Conservation (phyloP, 352 stramenopile species). For the Peronosclerospora sorghi region DNA sequence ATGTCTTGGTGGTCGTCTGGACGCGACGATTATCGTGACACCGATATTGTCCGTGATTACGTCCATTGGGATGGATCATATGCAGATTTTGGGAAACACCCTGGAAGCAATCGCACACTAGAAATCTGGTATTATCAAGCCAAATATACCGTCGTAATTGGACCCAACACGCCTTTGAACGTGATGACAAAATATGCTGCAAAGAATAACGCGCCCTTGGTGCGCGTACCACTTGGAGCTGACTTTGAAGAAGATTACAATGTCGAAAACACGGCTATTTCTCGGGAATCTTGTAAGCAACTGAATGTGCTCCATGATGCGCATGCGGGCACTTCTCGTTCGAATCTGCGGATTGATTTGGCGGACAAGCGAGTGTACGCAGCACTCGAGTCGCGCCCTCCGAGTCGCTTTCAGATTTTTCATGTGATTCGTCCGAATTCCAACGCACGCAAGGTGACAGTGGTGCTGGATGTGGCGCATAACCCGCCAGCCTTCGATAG, state of each 20-base stretch:
- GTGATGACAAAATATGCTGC: slow-evolving; percentile 61
- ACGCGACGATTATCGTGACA: slow-evolving; percentile 85
- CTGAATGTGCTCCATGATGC: slow-evolving; percentile 36
- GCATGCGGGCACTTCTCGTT: slow-evolving; percentile 3
- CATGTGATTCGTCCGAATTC: slow-evolving; percentile 66
- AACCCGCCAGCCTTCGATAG: slow-evolving; percentile 90
- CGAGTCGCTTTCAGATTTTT: slow-evolving; percentile 90
- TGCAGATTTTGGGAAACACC: slow-evolving; percentile 69
- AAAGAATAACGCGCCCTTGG: slow-evolving; percentile 31
- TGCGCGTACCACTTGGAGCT: slow-evolving; percentile 20
- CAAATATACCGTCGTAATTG: slow-evolving; percentile 72
- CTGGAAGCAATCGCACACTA: slow-evolving; percentile 67
- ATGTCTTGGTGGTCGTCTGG: slow-evolving; percentile 74
- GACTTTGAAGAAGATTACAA: slow-evolving; percentile 76
- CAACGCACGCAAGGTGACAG: slow-evolving; percentile 59
- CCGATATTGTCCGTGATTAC: slow-evolving; percentile 80
- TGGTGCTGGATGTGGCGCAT: slow-evolving; percentile 95
- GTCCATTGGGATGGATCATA: slow-evolving; percentile 81
- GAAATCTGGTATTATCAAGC: slow-evolving; percentile 87
- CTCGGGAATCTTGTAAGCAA: slow-evolving; percentile 44
- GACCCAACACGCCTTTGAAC: slow-evolving; percentile 52
- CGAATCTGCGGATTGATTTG: slow-evolving; percentile 41
- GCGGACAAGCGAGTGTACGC: slow-evolving; percentile 28
- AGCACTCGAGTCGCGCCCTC: slow-evolving; percentile 78
- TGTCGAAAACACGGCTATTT: slow-evolving; percentile 73